A percentile compares a stretch with the other conserved stretches of the same genome.
Evolutionary conservation across 139 green algal genomes (phyloP).

Genomic region (Closterium sp.): DNA sequence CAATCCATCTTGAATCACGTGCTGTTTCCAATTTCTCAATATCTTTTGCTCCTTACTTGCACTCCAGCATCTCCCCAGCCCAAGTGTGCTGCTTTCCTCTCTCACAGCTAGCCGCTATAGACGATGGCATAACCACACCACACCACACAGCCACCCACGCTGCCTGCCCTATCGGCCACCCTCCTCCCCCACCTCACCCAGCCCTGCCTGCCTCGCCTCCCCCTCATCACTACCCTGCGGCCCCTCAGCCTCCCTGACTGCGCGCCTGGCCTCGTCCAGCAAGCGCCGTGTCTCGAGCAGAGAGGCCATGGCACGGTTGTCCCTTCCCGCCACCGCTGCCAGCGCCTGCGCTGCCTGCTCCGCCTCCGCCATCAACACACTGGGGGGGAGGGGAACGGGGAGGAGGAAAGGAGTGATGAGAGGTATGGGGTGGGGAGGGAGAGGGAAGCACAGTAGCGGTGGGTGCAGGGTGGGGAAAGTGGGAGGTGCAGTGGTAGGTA

Average conservation of each 20-base stretch:
- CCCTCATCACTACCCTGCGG: not conserved
- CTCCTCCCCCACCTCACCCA: too few species aligned
- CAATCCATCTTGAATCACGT: too few species aligned
- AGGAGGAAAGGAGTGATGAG: not conserved
- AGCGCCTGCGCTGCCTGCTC: not conserved
- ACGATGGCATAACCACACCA: too few species aligned
- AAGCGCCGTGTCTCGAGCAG: not conserved
- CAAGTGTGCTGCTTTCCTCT: too few species aligned
- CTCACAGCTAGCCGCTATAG: too few species aligned
- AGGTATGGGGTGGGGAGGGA: not conserved
- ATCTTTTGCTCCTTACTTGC: too few species aligned
- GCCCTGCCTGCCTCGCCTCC: not conserved
- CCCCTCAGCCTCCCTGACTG: not conserved
- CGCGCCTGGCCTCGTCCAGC: not conserved
- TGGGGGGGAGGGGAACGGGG: not conserved
- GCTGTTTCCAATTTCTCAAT: too few species aligned
- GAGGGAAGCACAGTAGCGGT: too few species aligned
- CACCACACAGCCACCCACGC: too few species aligned
- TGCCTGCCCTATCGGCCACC: too few species aligned
- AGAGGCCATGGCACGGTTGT: not conserved
- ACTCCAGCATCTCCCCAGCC: too few species aligned
- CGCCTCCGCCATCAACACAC: not conserved
- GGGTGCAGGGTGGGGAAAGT: too few species aligned
- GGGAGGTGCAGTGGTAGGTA: not conserved
- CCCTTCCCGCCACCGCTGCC: not conserved